Percentiles rank a stretch among this genome's conserved stretches.
Conservation (phyloP, 495 filamentous ascomycete species). For the Podospora didyma region DNA sequence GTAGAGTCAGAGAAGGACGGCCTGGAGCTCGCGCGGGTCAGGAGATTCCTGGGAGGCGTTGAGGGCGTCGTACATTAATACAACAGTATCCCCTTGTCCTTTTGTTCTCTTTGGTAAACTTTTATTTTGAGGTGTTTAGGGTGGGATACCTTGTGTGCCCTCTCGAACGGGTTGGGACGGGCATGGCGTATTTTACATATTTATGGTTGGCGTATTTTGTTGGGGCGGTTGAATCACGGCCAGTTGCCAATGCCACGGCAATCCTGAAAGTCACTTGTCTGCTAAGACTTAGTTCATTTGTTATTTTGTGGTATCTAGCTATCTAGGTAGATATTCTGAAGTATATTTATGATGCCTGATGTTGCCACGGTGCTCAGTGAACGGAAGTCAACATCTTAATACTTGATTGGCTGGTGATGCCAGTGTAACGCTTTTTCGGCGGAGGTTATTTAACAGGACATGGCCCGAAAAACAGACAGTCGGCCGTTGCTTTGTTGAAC, state of each 20-base stretch:
- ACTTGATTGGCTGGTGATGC: too few species aligned
- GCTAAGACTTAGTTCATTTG: too few species aligned
- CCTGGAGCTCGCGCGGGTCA: slow-evolving; percentile 64
- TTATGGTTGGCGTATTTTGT: neutral
- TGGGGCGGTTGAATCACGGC: neutral
- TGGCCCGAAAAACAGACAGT: too few species aligned
- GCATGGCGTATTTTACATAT: neutral
- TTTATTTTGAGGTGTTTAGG: neutral
- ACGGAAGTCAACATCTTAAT: too few species aligned
- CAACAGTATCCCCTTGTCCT: neutral
- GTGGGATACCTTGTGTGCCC: neutral
- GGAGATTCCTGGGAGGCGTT: slow-evolving; percentile 69
- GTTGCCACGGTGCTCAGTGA: too few species aligned
- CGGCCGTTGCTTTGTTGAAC: too few species aligned
- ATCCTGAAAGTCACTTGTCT: neutral
- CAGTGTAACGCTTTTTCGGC: neutral
- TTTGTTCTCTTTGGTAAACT: neutral
- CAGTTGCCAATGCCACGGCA: neutral
- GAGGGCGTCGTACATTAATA: slow-evolving; percentile 43
- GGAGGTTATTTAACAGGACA: too few species aligned
- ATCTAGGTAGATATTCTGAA: neutral
- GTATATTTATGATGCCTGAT: too few species aligned
- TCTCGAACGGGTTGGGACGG: neutral
- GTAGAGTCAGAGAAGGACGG: slow-evolving; percentile 71
- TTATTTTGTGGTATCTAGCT: too few species aligned